Evolutionary conservation across 208 protist species (phyloP).

Genomic region (Trypanosoma conorhini): DNA sequence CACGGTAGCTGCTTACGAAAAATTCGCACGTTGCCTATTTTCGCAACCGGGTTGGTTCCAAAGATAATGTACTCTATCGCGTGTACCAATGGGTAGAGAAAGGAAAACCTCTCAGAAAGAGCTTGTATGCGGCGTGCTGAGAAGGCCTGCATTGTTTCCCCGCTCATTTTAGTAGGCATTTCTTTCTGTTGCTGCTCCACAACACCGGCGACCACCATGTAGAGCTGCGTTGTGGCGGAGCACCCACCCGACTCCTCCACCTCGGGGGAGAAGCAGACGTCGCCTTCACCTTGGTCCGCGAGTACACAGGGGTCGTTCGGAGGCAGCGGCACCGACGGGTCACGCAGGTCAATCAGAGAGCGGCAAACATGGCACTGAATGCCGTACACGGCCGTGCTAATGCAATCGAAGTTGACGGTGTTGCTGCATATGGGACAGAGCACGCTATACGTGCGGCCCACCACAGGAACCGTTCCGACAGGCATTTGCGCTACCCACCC

Average conservation of each 20-base stretch:
- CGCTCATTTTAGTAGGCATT: slow-evolving; percentile 59
- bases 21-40: slow-evolving; percentile 73
- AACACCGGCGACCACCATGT: slow-evolving; percentile 35
- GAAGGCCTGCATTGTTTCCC: slow-evolving; percentile 70
- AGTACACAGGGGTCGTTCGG: slow-evolving; percentile 36
- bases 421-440: slow-evolving; percentile 71
- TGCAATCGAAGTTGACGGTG: slow-evolving; percentile 63
- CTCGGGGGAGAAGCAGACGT: slow-evolving; percentile 46
- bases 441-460: slow-evolving; percentile 63
- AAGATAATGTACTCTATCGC: slow-evolving; percentile 77
- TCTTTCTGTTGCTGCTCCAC: slow-evolving; percentile 54
- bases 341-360: slow-evolving; percentile 66
- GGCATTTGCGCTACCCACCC: slow-evolving; percentile 25
- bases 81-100: slow-evolving; percentile 69
- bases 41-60: slow-evolving; percentile 56
- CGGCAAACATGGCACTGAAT: slow-evolving; percentile 62
- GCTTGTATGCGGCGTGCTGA: slow-evolving; percentile 60
- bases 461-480: slow-evolving; percentile 33
- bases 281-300: slow-evolving; percentile 6
- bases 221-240: slow-evolving; percentile 62
- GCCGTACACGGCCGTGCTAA: slow-evolving; percentile 45
- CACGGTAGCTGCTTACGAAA: slow-evolving; percentile 75
- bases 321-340: slow-evolving; percentile 47
- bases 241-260: slow-evolving; percentile 59
- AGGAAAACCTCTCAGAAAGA: slow-evolving; percentile 60